Conservation (phyloP, 1,284 basidiomycete species). For the Pseudozyma tsukubaensis region DNA sequence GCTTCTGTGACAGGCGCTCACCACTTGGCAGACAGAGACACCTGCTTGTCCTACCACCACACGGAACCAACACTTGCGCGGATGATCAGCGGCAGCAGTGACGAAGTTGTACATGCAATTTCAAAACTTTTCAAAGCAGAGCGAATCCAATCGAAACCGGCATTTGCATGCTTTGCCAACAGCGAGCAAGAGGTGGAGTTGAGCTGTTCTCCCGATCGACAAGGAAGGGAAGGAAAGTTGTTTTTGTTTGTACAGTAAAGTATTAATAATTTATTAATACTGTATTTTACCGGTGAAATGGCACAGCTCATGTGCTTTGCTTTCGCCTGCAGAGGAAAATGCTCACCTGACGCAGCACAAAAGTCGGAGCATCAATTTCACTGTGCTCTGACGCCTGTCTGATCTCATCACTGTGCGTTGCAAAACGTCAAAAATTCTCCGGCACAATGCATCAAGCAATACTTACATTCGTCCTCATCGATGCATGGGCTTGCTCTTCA, state of each 20-base stretch:
- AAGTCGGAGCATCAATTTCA: background rate
- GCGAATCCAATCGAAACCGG: slow-evolving; percentile 1
- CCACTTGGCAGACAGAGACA: background rate
- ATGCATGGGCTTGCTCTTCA: background rate
- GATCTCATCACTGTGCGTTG: slow-evolving; percentile 14
- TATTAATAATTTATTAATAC: background rate
- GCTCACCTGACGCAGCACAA: background rate
- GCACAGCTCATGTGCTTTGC: slow-evolving; percentile 4
- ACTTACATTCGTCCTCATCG: background rate
- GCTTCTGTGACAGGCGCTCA: background rate
- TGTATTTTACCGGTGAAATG: slow-evolving; percentile 7
- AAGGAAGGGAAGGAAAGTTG: background rate
- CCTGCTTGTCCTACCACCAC: too few relatives aligned
- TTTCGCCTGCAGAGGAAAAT: background rate
- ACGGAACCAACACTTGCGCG: background rate
- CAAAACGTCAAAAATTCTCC: slow-evolving; percentile 3
- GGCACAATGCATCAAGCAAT: background rate
- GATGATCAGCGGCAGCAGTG: slow-evolving; percentile 4
- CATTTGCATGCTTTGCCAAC: background rate
- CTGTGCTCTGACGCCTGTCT: slow-evolving; percentile 1
- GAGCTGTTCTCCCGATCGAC: background rate
- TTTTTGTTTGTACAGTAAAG: slow-evolving; percentile 3
- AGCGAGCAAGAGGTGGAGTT: too few relatives aligned
- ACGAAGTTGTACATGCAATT: slow-evolving; percentile 12
- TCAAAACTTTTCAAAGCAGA: background rate